A percentile compares a stretch with the other conserved stretches of the same genome.
phyloP scores from a whole-genome alignment of 2,329 filamentous ascomycete species.

The Lasiodiplodia gonubiensis region DNA sequence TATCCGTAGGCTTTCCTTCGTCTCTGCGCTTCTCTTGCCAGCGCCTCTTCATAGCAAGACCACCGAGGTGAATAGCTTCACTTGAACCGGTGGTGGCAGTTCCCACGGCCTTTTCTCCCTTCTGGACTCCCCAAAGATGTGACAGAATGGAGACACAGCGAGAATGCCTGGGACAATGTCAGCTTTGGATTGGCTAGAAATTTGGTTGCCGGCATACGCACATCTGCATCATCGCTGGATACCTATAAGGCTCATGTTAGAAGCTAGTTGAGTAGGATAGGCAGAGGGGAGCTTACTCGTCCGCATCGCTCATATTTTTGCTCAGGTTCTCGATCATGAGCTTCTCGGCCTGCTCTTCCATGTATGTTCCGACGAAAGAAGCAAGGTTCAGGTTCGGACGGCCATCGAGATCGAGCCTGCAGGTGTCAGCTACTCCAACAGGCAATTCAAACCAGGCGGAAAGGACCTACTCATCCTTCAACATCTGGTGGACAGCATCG shows the following conservation, averaged over 20 bases:
- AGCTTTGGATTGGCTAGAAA: conserved; percentile 38
- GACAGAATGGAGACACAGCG: conserved; percentile 73
- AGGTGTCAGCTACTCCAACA: neutral
- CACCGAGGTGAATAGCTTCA: conserved; percentile 73
- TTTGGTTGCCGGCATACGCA: conserved; percentile 52
- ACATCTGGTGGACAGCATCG: conserved; percentile 69
- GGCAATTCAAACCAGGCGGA: neutral
- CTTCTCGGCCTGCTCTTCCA: conserved; percentile 69
- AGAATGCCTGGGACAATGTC: conserved; percentile 58
- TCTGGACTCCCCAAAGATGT: conserved; percentile 67
- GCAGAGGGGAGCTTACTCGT: conserved; percentile 40
- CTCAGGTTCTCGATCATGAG: conserved; percentile 71
- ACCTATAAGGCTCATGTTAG: neutral
- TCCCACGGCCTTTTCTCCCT: conserved; percentile 68
- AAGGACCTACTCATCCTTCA: conserved; percentile 47
- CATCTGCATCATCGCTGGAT: conserved; percentile 46
- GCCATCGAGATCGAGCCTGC: conserved; percentile 64
- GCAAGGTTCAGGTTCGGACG: conserved; percentile 72
- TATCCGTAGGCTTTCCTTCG: conserved; percentile 66
- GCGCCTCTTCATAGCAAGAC: conserved; percentile 74
- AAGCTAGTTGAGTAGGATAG: neutral
- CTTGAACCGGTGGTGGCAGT: conserved; percentile 73
- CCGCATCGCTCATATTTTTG: conserved; percentile 76
- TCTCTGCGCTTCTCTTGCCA: conserved; percentile 70
- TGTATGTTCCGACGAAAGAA: conserved; percentile 72